phyloP scores from a whole-genome alignment of 2,329 filamentous ascomycete species.

The Fonsecaea pedrosoi region DNA sequence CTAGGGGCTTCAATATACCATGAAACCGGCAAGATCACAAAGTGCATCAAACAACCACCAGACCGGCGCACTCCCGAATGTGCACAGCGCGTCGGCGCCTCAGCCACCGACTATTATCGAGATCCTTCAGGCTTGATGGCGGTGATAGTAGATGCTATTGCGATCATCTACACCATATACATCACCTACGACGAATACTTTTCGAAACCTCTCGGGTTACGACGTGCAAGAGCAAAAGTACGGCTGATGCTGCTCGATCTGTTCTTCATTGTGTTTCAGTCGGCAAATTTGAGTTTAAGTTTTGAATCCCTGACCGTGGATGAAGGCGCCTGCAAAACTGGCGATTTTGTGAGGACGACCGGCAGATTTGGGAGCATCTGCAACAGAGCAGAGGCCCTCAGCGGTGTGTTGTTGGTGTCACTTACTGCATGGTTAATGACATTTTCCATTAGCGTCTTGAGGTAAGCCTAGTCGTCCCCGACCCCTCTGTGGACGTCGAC shows the following conservation, averaged over 20 bases:
- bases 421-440: slow-evolving; percentile 89
- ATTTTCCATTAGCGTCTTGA: slow-evolving; percentile 83
- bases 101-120: slow-evolving; percentile 53
- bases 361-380: slow-evolving; percentile 56
- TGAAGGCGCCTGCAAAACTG: slow-evolving; percentile 64
- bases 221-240: slow-evolving; percentile 83
- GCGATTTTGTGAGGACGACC: slow-evolving; percentile 46
- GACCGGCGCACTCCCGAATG: slow-evolving; percentile 22
- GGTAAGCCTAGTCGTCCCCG: slow-evolving; percentile 50
- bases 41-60: slow-evolving; percentile 38
- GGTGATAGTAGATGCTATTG: slow-evolving; percentile 84
- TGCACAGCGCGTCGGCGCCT: slow-evolving; percentile 25
- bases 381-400: slow-evolving; percentile 71
- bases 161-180: slow-evolving; percentile 87
- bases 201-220: slow-evolving; percentile 86
- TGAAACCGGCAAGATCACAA: slow-evolving; percentile 54
- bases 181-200: slow-evolving; percentile 98
- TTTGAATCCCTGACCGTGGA: slow-evolving; percentile 78
- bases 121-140: slow-evolving; percentile 84
- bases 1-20: slow-evolving; percentile 77
- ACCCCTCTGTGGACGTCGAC: slow-evolving; percentile 28
- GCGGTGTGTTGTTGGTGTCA: slow-evolving; percentile 78
- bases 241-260: slow-evolving; percentile 89
- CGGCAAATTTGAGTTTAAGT: slow-evolving; percentile 86
- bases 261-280: slow-evolving; percentile 97